A percentile compares a stretch with the other conserved stretches of the same genome.
Evolutionary conservation across 352 stramenopile species (phyloP).

Genomic region (Phytopythium delawarense): DNA sequence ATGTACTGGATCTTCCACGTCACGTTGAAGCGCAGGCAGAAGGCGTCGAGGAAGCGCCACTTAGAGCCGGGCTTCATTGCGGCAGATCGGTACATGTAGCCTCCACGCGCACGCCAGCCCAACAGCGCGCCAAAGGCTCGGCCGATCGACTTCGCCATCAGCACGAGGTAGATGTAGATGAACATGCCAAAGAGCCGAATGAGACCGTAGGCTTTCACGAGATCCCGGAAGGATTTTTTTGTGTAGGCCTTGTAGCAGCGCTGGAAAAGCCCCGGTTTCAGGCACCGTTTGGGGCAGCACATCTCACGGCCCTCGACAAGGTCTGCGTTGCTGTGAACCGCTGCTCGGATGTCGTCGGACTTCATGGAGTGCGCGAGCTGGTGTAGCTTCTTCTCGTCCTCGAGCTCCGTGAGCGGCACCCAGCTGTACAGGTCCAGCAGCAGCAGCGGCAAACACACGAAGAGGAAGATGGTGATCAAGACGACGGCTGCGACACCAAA

Average conservation of each 20-base stretch:
- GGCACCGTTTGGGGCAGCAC: slow-evolving; percentile 6
- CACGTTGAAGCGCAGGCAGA: slow-evolving; percentile 54
- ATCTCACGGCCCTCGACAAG: slow-evolving; percentile 23
- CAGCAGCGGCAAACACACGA: slow-evolving; percentile 45
- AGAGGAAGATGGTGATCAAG: slow-evolving; percentile 44
- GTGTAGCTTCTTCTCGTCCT: slow-evolving; percentile 21
- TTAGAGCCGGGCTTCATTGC: slow-evolving; percentile 18
- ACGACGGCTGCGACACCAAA: slow-evolving; percentile 33
- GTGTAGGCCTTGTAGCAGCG: slow-evolving; percentile 42
- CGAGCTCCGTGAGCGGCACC: slow-evolving; percentile 43
- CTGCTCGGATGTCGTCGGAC: slow-evolving; percentile 32
- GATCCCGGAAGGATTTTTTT: slow-evolving; percentile 16
- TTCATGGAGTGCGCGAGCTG: slow-evolving; percentile 25
- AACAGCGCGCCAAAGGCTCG: slow-evolving; percentile 33
- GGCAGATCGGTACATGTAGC: slow-evolving; percentile 46
- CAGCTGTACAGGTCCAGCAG: slow-evolving; percentile 57
- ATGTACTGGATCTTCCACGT: slow-evolving; percentile 58
- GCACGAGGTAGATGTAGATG: slow-evolving; percentile 39
- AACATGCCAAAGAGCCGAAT: slow-evolving; percentile 39
- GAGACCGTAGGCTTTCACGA: slow-evolving; percentile 40
- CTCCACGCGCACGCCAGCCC: slow-evolving; percentile 25
- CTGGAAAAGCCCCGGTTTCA: slow-evolving; percentile 11
- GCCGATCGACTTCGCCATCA: slow-evolving; percentile 49
- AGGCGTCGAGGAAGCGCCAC: slow-evolving; percentile 30
- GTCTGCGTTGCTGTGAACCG: slow-evolving; percentile 53